phyloP scores from a whole-genome alignment of 2,329 filamentous ascomycete genomes.

The Penicillium digitatum region DNA sequence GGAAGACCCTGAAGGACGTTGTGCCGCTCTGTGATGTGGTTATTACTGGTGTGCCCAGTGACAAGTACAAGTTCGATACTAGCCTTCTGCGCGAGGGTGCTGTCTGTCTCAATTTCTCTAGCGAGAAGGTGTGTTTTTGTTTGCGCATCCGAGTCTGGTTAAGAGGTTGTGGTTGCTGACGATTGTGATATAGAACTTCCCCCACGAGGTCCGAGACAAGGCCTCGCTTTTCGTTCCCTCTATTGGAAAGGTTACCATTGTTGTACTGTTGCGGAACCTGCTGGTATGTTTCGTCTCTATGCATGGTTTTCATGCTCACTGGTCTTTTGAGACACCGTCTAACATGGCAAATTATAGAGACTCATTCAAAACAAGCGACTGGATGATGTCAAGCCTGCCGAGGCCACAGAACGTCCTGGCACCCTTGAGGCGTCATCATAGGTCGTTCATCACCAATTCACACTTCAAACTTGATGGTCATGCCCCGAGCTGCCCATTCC shows the following conservation, averaged over 20 bases:
- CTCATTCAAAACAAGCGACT: slow-evolving; percentile 44
- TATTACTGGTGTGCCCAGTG: slow-evolving; percentile 84
- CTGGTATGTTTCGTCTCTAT: slow-evolving; percentile 57
- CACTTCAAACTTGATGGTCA: background rate
- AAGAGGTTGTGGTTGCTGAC: background rate
- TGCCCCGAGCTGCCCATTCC: slow-evolving; percentile 1
- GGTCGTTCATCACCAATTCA: background rate
- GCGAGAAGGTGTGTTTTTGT: slow-evolving; percentile 60
- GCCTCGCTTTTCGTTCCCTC: slow-evolving; percentile 96
- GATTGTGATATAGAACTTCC: slow-evolving; percentile 64
- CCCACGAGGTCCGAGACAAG: slow-evolving; percentile 84
- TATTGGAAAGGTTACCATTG: slow-evolving; percentile 96
- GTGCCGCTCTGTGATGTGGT: slow-evolving; percentile 88
- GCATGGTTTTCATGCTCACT: background rate
- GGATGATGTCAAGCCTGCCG: slow-evolving; percentile 40
- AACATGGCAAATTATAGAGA: slow-evolving; percentile 26
- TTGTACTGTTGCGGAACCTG: slow-evolving; percentile 81
- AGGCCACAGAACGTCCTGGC: slow-evolving; percentile 40
- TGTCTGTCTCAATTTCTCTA: slow-evolving; percentile 98
- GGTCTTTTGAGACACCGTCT: slow-evolving; percentile 7
- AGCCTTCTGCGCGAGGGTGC: slow-evolving; percentile 80
- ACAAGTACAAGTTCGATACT: slow-evolving; percentile 84
- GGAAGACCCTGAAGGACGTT: slow-evolving; percentile 74
- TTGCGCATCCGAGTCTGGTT: background rate
- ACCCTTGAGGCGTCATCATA: slow-evolving; percentile 37